A percentile compares a stretch with the other conserved stretches of the same genome.
Evolutionary conservation across 2,329 filamentous ascomycete genomes (phyloP).

Genomic region (Trichoderma sp.): DNA sequence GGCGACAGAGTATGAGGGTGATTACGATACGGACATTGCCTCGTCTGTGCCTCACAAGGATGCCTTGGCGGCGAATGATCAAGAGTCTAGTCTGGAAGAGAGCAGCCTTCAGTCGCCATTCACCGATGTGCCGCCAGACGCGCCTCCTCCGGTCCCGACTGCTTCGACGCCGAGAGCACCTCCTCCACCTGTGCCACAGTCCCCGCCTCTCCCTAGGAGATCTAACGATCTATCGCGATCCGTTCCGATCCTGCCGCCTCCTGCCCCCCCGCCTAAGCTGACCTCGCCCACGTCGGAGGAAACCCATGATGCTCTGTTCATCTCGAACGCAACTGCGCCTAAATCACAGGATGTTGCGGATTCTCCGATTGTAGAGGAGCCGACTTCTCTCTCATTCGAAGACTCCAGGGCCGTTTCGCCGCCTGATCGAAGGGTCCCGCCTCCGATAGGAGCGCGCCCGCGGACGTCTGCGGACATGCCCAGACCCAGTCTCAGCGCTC

Average conservation of each 20-base stretch:
- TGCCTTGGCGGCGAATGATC: constrained; percentile 78
- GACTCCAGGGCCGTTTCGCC: constrained; percentile 50
- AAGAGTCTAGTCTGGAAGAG: constrained; percentile 76
- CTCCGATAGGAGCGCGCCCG: constrained; percentile 38
- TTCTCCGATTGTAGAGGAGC: constrained; percentile 47
- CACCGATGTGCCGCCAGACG: constrained; percentile 48
- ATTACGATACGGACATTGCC: constrained; percentile 96
- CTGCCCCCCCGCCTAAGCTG: constrained; percentile 34
- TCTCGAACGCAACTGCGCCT: constrained; percentile 16
- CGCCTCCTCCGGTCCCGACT: constrained; percentile 60
- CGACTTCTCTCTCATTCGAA: constrained; percentile 48
- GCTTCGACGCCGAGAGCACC: constrained; percentile 58
- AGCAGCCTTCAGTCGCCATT: constrained; percentile 64
- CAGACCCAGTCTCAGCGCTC: constrained; percentile 40
- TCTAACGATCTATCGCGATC: constrained; percentile 73
- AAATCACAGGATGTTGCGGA: constrained; percentile 33
- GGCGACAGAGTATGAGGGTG: constrained; percentile 91
- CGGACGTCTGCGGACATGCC: constrained; percentile 43
- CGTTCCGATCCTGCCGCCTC: constrained; percentile 64
- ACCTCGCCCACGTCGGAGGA: constrained; percentile 52
- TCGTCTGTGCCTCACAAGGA: constrained; percentile 94
- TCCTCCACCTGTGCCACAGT: constrained; percentile 67
- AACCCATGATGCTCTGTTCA: constrained; percentile 61
- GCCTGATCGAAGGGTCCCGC: constrained; percentile 51
- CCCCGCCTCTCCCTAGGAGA: constrained; percentile 55